Evolutionary conservation across 2,329 filamentous ascomycete genomes (phyloP).

Genomic region (Rhynchosporium secalis): DNA sequence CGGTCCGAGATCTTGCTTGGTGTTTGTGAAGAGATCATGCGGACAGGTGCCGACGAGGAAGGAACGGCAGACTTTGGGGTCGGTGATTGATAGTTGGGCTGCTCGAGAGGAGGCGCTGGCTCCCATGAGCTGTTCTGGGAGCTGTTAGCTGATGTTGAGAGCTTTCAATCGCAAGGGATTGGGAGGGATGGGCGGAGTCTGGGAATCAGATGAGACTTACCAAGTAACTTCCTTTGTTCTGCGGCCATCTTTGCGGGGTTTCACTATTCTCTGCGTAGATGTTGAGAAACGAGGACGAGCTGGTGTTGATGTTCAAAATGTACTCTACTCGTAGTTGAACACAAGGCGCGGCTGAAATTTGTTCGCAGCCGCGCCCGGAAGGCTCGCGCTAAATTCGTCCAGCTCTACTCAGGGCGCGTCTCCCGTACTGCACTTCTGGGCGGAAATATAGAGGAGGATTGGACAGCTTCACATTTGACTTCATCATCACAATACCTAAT

Average conservation of each 20-base stretch:
- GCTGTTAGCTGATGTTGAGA: conserved; percentile 20
- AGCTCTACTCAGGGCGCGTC: conserved; percentile 2
- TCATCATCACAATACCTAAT: conserved; percentile 21
- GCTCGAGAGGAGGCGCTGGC: conserved; percentile 70
- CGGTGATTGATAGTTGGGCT: conserved; percentile 82
- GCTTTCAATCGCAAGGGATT: neutral
- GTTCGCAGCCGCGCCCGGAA: conserved; percentile 24
- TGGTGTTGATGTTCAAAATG: conserved; percentile 12
- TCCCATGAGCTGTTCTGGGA: conserved; percentile 85
- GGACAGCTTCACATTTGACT: neutral
- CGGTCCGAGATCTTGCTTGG: conserved; percentile 91
- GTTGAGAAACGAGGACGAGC: conserved; percentile 6
- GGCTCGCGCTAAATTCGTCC: conserved; percentile 25
- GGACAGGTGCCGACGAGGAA: conserved; percentile 93
- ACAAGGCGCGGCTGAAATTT: conserved; percentile 27
- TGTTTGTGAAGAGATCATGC: conserved; percentile 99
- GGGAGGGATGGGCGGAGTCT: neutral
- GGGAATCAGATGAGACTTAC: conserved; percentile 44
- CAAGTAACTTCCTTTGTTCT: conserved; percentile 95
- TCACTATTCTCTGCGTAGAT: neutral
- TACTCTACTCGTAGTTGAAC: neutral
- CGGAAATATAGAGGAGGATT: neutral
- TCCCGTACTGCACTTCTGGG: neutral
- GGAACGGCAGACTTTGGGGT: conserved; percentile 91
- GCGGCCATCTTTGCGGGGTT: conserved; percentile 69